Evolutionary conservation across 176 grass and related monocot species (phyloP), one percentile per base, ranked within the genome.

Genomic region (Guadua angustifolia): DNA sequence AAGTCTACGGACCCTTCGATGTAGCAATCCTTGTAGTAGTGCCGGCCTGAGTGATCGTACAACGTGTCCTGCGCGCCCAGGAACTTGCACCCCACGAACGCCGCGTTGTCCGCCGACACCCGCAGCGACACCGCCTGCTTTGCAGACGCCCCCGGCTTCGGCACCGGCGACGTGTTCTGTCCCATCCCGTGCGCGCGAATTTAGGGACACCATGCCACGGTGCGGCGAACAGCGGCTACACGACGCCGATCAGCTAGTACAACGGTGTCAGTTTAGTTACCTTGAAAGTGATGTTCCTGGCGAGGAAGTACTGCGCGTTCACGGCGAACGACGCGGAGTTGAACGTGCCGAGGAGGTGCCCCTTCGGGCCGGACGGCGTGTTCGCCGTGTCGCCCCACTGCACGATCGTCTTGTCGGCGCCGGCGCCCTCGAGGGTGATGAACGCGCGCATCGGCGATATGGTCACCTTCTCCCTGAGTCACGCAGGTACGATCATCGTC

Each of bases 1-100:
- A 99, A 99, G 85, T 99, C 96, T 14, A 99, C 89, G 25, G 96
- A 99, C 32, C 96, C 96, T 53, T 99, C 93, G 75, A 99, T 92
- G 89, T 94, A 99, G 89, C 93, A 99, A 67, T 95, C 91, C 38
- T 89, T 78, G 91, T 99, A 99, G 86, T 92, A 99, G 69, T 99
- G 96, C 6, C 96, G 61, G 1, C 96, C 96, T 1, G 90, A 50
- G 83, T 99, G 93, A 33, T 99, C 96, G 19, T 99, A 95, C 17
- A 95, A 86, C 74, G 96, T 99, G 93, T 99, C 96, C 87, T 99
- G 93, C 60, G 88, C 93, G 18, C 96, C 96, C 50, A 91, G 57
- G 80, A 99, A 95, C 42, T 84, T 95, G 87, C 93, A 95, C n/a
- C 96, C 96, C 32, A 94, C 80, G 79, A 99, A 95, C 47, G 93